These are phyloP conservation scores for Aegilops sharonensis DNA, from an alignment of 176 grass and related monocot genomes.

Conservation along the genomic window DNA sequence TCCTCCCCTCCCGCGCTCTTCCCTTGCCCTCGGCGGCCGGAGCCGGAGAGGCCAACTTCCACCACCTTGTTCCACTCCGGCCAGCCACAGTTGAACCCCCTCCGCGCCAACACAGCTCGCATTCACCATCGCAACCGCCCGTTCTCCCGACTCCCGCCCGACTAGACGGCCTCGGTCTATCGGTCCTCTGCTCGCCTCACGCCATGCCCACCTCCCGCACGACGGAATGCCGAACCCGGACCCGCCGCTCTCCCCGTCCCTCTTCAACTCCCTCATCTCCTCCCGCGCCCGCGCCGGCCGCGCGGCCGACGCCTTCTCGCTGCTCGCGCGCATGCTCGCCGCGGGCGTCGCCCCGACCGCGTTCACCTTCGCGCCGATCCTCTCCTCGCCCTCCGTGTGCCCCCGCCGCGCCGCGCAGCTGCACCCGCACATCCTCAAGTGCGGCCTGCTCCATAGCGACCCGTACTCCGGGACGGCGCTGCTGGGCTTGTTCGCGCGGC, in stretches of 20 bases:
- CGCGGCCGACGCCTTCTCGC: constrained; percentile 36
- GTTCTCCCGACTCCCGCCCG: not conserved
- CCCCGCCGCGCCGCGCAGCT: constrained; percentile 40
- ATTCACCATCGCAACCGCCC: not conserved
- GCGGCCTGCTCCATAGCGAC: constrained; percentile 45
- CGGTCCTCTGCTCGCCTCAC: not conserved
- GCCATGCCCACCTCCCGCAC: constrained; percentile 23
- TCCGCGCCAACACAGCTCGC: not conserved
- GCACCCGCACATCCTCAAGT: constrained; percentile 65
- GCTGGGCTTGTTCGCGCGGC: constrained; percentile 41
- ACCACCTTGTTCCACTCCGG: not conserved
- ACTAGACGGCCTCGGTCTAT: not conserved
- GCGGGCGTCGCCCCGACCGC: constrained; percentile 52
- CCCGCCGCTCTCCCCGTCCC: not conserved
- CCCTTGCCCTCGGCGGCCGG: too few relatives aligned
- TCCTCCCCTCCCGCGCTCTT: too few relatives aligned
- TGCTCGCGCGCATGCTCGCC: constrained; percentile 55
- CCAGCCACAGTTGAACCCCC: too few relatives aligned
- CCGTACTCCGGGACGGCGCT: constrained; percentile 59
- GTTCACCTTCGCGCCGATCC: constrained; percentile 65
- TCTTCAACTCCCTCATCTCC: constrained; percentile 66
- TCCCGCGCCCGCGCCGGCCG: constrained; percentile 38
- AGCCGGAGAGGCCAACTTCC: not conserved
- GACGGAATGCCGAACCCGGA: constrained; percentile 47
- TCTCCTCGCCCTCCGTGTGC: constrained; percentile 37